These are phyloP conservation scores for Solanum aculeatissimum DNA, from an alignment of 305 asterid species.

Conservation along the genomic window DNA sequence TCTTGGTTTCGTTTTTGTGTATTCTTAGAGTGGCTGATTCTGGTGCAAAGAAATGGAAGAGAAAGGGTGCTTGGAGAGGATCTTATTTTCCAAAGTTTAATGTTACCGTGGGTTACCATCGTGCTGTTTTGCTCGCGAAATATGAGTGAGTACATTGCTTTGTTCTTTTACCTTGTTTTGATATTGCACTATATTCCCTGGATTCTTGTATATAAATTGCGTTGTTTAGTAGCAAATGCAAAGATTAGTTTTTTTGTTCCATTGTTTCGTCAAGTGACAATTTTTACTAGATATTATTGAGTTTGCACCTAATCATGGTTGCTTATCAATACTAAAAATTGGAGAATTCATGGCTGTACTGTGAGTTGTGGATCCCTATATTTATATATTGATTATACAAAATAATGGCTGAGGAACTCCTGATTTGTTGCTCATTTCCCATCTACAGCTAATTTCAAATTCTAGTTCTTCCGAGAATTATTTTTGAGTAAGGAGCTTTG, in stretches of 20 bases:
- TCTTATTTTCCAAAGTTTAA: slow-evolving; percentile 79
- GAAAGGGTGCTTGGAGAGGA: slow-evolving; percentile 96
- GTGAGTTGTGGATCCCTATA: neutral
- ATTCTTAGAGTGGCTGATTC: slow-evolving; percentile 48
- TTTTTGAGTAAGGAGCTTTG: neutral
- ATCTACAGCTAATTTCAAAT: neutral
- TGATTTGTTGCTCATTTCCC: neutral
- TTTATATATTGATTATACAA: neutral
- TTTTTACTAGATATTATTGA: neutral
- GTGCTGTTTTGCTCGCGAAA: slow-evolving; percentile 82
- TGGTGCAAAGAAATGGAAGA: slow-evolving; percentile 91
- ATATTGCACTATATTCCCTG: neutral
- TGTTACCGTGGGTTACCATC: slow-evolving; percentile 90
- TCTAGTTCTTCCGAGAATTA: neutral
- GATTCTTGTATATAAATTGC: neutral
- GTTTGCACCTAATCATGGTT: neutral
- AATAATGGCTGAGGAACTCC: neutral
- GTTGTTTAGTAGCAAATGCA: neutral
- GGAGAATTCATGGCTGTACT: neutral
- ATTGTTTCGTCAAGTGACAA: neutral
- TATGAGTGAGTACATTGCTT: slow-evolving; percentile 8
- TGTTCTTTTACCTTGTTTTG: neutral
- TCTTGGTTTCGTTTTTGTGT: slow-evolving; percentile 67
- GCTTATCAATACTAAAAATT: neutral
- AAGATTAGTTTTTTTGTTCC: neutral